These are phyloP conservation scores for Xylaria sp. DNA, from an alignment of 495 filamentous ascomycete species.

Conservation along the genomic window DNA sequence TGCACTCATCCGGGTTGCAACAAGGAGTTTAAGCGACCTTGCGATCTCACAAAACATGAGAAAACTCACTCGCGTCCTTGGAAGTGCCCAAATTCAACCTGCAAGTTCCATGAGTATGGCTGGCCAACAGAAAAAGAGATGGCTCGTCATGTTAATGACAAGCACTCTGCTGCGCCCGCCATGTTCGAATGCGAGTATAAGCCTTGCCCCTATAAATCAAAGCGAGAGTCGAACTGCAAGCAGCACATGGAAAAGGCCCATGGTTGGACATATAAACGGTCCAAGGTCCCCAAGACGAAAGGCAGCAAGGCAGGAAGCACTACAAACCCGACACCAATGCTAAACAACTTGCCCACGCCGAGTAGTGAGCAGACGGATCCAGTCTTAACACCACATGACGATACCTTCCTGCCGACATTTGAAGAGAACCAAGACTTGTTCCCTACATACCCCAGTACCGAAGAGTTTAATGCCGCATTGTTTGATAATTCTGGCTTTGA, in stretches of 20 bases:
- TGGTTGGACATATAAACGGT: constrained; percentile 85
- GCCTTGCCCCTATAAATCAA: constrained; percentile 91
- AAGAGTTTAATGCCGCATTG: constrained; percentile 43
- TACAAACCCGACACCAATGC: constrained; percentile 61
- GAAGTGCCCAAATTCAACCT: constrained; percentile 81
- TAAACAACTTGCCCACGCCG: constrained; percentile 61
- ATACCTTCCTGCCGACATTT: constrained; percentile 42
- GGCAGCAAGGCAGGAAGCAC: constrained; percentile 51
- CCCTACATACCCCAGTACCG: constrained; percentile 47
- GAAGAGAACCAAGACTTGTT: constrained; percentile 46
- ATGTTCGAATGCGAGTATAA: constrained; percentile 83
- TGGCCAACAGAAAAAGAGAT: constrained; percentile 98
- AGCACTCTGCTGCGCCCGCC: constrained; percentile 78
- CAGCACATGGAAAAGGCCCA: constrained; percentile 99
- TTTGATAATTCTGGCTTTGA: constrained; percentile 42
- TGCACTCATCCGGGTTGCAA: constrained; percentile 73
- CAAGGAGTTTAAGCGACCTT: constrained; percentile 91
- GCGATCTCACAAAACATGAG: constrained; percentile 93
- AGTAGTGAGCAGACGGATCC: constrained; percentile 51
- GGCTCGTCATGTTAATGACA: constrained; percentile 94
- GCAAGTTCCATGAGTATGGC: constrained; percentile 86
- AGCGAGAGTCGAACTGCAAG: constrained; percentile 97
- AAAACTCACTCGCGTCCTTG: constrained; percentile 96
- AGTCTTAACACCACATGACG: constrained; percentile 53
- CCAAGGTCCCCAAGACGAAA: constrained; percentile 70